Evolutionary conservation across 75 land plant species (phyloP).

Genomic region (Cryptomeria japonica): DNA sequence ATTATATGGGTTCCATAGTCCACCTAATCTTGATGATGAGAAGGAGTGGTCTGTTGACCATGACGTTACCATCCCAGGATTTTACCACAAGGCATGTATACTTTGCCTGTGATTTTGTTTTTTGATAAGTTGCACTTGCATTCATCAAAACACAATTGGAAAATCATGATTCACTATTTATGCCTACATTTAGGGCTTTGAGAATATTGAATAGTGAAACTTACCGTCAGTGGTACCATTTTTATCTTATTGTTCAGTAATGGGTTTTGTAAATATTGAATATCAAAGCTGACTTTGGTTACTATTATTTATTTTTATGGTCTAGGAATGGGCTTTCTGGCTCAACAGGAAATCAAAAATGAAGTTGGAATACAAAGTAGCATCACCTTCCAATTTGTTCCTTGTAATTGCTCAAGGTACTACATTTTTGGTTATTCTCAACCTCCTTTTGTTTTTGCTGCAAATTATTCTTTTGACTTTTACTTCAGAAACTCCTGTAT

Average conservation of each 20-base stretch:
- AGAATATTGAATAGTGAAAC: not conserved
- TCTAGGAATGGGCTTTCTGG: slow-evolving; percentile 37
- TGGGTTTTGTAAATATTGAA: not conserved
- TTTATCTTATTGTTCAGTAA: not conserved
- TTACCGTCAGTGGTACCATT: no score
- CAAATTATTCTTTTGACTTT: not conserved
- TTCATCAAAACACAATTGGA: not conserved
- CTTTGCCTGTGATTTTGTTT: not conserved
- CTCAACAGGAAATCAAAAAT: slow-evolving; percentile 24
- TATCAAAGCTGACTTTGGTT: not conserved
- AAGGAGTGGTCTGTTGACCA: slow-evolving; percentile 16
- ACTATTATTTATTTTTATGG: not conserved
- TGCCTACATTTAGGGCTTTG: not conserved
- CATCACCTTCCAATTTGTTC: slow-evolving; percentile 16
- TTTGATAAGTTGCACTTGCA: not conserved
- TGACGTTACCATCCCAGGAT: slow-evolving; percentile 16
- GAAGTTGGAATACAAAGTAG: slow-evolving; percentile 18
- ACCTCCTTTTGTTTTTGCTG: not conserved
- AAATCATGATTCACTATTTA: not conserved
- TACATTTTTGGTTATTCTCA: not conserved
- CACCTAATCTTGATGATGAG: slow-evolving; percentile 22
- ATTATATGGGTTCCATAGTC: slow-evolving; percentile 19
- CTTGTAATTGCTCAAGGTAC: slow-evolving; percentile 31
- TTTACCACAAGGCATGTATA: slow-evolving; percentile 24
- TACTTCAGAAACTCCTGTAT: not conserved